These are phyloP conservation scores for Coemansia sp. DNA, from an alignment of 192 early-diverging fungal species.

Conservation along the genomic window DNA sequence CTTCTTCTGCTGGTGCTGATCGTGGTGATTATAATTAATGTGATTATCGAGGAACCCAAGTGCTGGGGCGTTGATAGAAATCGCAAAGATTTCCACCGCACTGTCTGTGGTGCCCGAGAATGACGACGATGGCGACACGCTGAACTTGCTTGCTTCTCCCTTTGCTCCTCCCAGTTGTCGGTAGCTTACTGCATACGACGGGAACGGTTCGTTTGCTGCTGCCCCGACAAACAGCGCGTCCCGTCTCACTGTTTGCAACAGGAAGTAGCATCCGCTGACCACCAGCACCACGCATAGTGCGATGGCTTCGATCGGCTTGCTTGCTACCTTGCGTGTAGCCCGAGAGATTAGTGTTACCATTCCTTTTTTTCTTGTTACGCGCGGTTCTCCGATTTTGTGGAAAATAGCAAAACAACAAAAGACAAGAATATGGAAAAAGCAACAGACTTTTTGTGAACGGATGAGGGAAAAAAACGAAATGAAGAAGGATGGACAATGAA, in stretches of 20 bases:
- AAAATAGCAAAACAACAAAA: not conserved
- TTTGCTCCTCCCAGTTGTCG: not conserved
- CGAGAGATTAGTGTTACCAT: constrained; percentile 42
- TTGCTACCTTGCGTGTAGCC: constrained; percentile 58
- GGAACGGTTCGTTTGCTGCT: constrained; percentile 13
- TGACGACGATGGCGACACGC: constrained; percentile 8
- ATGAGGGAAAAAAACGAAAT: not conserved
- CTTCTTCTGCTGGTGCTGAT: not conserved
- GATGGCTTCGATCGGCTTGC: constrained; percentile 83
- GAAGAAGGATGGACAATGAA: not conserved
- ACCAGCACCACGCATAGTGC: constrained; percentile 68
- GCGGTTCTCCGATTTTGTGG: too few species aligned
- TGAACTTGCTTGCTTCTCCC: constrained; percentile 19
- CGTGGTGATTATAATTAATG: not conserved
- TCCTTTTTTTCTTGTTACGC: not conserved
- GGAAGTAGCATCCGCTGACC: constrained; percentile 74
- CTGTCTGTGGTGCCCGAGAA: not conserved
- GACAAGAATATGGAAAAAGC: constrained; percentile 4
- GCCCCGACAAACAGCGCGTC: constrained; percentile 64
- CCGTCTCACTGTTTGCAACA: constrained; percentile 69
- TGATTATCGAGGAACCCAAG: not conserved
- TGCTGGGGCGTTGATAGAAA: constrained; percentile 24
- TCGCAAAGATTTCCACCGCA: constrained; percentile 34
- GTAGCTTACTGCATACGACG: constrained; percentile 27
- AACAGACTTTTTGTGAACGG: not conserved